Evolutionary conservation across 306 rosid genomes (phyloP).

Genomic region (Lagenaria siceraria): DNA sequence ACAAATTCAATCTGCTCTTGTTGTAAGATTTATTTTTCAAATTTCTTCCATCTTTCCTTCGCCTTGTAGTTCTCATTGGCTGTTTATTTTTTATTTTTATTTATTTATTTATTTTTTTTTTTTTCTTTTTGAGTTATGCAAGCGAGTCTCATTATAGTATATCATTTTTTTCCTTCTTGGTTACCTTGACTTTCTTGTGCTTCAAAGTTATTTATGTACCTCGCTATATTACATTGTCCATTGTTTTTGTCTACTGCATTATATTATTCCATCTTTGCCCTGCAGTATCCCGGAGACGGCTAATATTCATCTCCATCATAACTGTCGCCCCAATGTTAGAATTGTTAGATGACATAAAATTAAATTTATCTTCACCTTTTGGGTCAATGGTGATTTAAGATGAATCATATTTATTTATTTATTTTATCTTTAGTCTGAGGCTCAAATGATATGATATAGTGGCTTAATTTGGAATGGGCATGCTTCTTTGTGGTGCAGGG

Average conservation of each 20-base stretch:
- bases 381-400: no score
- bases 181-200: not conserved
- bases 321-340: not conserved
- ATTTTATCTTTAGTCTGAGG: not conserved
- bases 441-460: not conserved
- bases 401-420: not conserved
- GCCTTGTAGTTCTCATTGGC: not conserved
- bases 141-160: not conserved
- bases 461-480: no score
- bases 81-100: not conserved
- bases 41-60: not conserved
- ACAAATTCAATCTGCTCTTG: not conserved
- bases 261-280: not conserved
- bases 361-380: no score
- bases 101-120: no score
- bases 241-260: not conserved
- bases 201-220: not conserved
- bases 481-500: constrained; percentile 1
- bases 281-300: not conserved
- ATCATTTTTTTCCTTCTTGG: not conserved
- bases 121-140: not conserved
- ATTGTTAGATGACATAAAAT: no score
- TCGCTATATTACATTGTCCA: not conserved
- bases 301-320: not conserved
- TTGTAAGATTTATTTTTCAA: not conserved